Base-by-base conservation (phyloP, 495 filamentous ascomycete species). In the Oleoguttula mirabilis region DNA sequence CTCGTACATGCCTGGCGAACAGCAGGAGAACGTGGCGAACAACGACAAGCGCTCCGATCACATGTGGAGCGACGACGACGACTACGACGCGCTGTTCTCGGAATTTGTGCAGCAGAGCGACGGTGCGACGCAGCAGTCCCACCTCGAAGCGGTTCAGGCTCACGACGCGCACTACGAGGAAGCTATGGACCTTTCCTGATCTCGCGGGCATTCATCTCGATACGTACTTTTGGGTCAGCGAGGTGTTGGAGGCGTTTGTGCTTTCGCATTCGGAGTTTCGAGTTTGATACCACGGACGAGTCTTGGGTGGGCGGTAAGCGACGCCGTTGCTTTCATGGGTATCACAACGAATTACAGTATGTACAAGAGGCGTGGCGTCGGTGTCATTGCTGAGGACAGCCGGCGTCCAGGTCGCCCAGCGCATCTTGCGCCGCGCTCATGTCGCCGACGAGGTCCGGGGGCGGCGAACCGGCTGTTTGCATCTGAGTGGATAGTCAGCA, bases 381-480 rank as follows among this genome's bases (percentile, higher is more conserved):
- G 65, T 87, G 43, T 70, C 62, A 87, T 65, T 87, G 82, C 45
- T 75, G 73, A 47, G 76, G 72, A 65, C 83, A 88, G 8, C 74
- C 72, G 37, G 79, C 70, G 48, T 85, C 80, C 22, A 84, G 66
- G 45, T 76, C 78, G 17, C 70, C 71, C 6, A 87, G 60, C 30
- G 73, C 76, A 56, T 84, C 79, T 50, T 85, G 78, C 2, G 80
- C 77, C 43, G 78, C 76, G 31, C 73, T 71, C 81, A 88, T 84
- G 56, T 94, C 85, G 17, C 87, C 82, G 34, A 98, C 80, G 10
- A 98, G 68, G 60, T 95, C 90, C 17, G 79, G 70, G 2, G 90
- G 90, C 6, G 88, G 90, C 30, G 81, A 85, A 3, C 90, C 90
- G 15, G 81, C 79, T 38, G 79, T 77, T 88, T 96, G 90, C 88